A percentile compares a stretch with the other conserved stretches of the same genome.
These are phyloP conservation scores for Suillus subaureus DNA, from an alignment of 768 basidiomycete genomes.

Conservation along the genomic window DNA sequence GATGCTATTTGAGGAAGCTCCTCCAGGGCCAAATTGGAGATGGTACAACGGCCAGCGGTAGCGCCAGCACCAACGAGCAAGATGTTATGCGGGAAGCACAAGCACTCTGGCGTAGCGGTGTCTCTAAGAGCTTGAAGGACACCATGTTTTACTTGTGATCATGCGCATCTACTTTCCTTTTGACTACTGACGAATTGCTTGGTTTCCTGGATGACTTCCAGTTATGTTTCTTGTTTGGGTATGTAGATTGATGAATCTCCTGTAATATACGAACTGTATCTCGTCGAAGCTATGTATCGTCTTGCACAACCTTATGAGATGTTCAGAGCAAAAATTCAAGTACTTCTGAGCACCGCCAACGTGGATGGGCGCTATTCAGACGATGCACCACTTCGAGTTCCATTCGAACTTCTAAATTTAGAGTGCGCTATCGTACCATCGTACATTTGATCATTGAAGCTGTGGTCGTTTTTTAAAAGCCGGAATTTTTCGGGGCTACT, in stretches of 20 bases:
- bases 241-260: neutral
- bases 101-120: constrained; percentile 58
- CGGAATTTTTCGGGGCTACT: neutral
- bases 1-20: constrained; percentile 54
- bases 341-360: neutral
- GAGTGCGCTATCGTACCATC: neutral
- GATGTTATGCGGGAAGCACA: constrained; percentile 56
- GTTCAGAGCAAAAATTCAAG: neutral
- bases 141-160: constrained; percentile 78
- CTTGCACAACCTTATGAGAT: neutral
- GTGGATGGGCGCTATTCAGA: neutral
- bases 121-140: constrained; percentile 53
- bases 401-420: neutral
- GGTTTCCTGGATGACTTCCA: neutral
- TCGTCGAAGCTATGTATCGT: neutral
- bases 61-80: constrained; percentile 46
- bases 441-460: neutral
- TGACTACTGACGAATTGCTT: neutral
- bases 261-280: neutral
- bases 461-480: neutral
- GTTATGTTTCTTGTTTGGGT: neutral
- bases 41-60: constrained; percentile 33
- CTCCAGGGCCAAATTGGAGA: constrained; percentile 37
- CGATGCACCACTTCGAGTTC: neutral
- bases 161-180: neutral